Base-by-base conservation (phyloP, 1,284 basidiomycete genomes). In the Mycena sp. region DNA sequence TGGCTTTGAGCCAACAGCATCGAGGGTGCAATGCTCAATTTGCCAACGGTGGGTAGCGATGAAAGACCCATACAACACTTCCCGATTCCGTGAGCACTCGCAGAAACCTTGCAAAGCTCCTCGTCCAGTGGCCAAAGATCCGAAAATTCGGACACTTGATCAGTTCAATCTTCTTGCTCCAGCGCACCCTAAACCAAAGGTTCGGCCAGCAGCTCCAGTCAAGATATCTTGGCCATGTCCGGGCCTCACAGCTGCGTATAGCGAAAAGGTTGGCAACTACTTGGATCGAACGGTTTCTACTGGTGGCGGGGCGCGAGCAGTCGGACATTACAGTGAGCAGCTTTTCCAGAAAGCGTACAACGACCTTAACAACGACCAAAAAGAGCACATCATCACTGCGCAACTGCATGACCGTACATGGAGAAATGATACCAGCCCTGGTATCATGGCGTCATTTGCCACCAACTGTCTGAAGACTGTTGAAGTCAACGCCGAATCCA, bases 41-140 rank as follows among this genome's bases (percentile, higher is more conserved):
- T 60, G 58, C 21, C 45, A 51, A 25, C 6, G 3, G 16, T 59
- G 58, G 58, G 30, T 52, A 3, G n/a, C 25, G 26, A 40, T 38
- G 58, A 53, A 60, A n/a, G 50, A 53, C 16, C 25, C 50, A 4
- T 60, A 60, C 37, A 53, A 53, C 17, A 48, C 44, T 16, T 21
- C 32, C 2, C 50, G 35, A 2, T 53, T 60, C 28, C n/a, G 17
- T 12, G 40, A 25, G 16, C 57, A 58, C 23, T 23, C 21, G 14
- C n/a, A 16, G 7, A 26, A 32, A 26, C 16, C 6, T 21, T 56
- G 40, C 17, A 12, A 26, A 19, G 12, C 52, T 12, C 51, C 37
- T 5, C 37, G 25, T 4, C 25, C 23, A 2, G 37, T 38, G 9
- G 5, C 21, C 14, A 43, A 43, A 23, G 19, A 9, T 10, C 11